A percentile compares a stretch with the other conserved stretches of the same genome.
These are phyloP conservation scores for Rhipidocladum racemiflorum DNA, from an alignment of 176 grass and related monocot species.

Conservation along the genomic window DNA sequence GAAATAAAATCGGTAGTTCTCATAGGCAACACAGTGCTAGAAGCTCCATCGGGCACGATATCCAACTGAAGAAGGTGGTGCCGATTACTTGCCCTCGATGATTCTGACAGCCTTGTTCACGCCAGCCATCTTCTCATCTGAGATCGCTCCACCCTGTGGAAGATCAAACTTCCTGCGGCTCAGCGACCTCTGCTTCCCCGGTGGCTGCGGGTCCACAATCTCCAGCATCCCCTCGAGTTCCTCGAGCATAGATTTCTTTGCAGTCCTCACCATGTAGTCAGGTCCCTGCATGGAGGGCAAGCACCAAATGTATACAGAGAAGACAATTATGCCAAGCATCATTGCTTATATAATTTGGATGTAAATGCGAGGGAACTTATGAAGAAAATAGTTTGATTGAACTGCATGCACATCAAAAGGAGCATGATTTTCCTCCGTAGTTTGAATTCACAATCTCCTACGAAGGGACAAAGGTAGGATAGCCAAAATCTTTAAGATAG, in stretches of 20 bases:
- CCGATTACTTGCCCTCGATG: slow-evolving; percentile 47
- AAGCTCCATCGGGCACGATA: neutral
- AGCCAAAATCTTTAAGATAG: neutral
- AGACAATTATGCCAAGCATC: neutral
- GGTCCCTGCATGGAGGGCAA: neutral
- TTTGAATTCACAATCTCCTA: neutral
- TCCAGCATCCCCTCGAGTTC: slow-evolving; percentile 88
- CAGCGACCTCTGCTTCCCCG: slow-evolving; percentile 45
- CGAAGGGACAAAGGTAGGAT: neutral
- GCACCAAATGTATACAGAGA: neutral
- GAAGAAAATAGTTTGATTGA: neutral
- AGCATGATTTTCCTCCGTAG: neutral
- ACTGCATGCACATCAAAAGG: neutral
- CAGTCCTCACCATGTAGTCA: too few species aligned
- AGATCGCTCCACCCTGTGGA: slow-evolving; percentile 47
- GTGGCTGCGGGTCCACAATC: slow-evolving; percentile 71
- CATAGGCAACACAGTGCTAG: neutral
- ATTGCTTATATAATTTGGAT: neutral
- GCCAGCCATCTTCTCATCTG: slow-evolving; percentile 37
- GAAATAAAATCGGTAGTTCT: neutral
- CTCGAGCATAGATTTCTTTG: neutral
- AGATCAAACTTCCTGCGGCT: slow-evolving; percentile 75
- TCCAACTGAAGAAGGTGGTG: neutral
- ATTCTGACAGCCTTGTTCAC: slow-evolving; percentile 45
- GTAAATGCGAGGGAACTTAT: neutral